Percentiles rank a stretch among this genome's conserved stretches.
Conservation (phyloP, 202 grass and related monocot genomes). For the Schoenoplectus tabernaemontani region DNA sequence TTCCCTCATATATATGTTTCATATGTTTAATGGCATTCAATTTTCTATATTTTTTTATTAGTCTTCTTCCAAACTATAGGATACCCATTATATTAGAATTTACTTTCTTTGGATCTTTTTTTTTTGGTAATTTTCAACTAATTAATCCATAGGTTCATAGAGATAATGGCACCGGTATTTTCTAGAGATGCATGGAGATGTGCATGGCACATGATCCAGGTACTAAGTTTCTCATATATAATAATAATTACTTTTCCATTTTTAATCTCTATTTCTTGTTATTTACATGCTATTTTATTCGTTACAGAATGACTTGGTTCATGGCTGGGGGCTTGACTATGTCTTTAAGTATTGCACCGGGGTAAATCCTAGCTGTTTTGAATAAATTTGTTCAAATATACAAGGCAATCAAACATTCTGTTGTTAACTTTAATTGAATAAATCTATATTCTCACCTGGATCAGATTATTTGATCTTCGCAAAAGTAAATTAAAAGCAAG, state of each 20-base stretch:
- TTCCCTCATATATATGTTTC: background rate
- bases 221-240: background rate
- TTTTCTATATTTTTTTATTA: too few species aligned
- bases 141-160: slow-evolving; percentile 51
- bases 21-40: background rate
- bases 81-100: background rate
- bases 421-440: background rate
- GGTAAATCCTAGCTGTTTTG: background rate
- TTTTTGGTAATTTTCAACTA: background rate
- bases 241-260: slow-evolving; percentile 12
- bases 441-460: background rate
- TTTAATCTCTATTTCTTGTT: slow-evolving; percentile 6
- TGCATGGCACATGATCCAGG: slow-evolving; percentile 63
- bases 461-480: slow-evolving; percentile 34
- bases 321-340: slow-evolving; percentile 31
- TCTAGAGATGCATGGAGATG: slow-evolving; percentile 55
- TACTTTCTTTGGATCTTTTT: background rate
- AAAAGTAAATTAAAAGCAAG: slow-evolving; percentile 68
- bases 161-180: slow-evolving; percentile 78
- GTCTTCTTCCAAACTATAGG: background rate
- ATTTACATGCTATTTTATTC: slow-evolving; percentile 11
- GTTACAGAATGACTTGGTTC: slow-evolving; percentile 28
- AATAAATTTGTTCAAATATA: slow-evolving; percentile 44
- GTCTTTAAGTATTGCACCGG: slow-evolving; percentile 15
- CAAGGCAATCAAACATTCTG: slow-evolving; percentile 60